Conservation (phyloP, 208 protist genomes). For the Ichthyophonus hoferi region DNA sequence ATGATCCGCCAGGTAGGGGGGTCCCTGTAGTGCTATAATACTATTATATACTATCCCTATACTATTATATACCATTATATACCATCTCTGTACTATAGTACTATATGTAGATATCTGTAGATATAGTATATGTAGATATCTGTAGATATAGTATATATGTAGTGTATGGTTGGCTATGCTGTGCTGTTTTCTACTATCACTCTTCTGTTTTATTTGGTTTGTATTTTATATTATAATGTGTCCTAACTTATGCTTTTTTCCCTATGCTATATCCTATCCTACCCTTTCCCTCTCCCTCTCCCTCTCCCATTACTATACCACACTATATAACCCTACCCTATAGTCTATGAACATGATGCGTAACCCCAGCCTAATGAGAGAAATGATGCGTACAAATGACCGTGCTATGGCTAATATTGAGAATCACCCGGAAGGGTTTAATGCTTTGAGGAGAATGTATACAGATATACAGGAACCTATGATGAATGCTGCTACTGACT, state of each 20-base stretch:
- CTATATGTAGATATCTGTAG: not conserved
- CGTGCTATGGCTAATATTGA: constrained; percentile 68
- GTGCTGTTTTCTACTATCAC: not conserved
- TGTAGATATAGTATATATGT: not conserved
- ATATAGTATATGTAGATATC: not conserved
- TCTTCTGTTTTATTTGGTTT: not conserved
- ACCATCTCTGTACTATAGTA: not conserved
- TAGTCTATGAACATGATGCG: constrained; percentile 64
- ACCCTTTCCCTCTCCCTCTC: not conserved
- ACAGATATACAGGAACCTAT: constrained; percentile 63
- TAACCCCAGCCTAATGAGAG: constrained; percentile 70
- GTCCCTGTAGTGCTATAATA: too few species aligned
- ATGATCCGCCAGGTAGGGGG: constrained; percentile 54
- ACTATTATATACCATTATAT: too few species aligned
- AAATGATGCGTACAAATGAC: constrained; percentile 73
- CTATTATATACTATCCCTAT: too few species aligned
- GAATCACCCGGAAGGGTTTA: constrained; percentile 65
- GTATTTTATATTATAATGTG: not conserved
- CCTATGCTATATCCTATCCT: too few species aligned
- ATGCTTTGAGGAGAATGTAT: constrained; percentile 58
- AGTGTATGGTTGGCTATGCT: not conserved
- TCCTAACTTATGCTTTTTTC: not conserved
- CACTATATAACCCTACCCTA: too few species aligned
- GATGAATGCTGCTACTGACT: constrained; percentile 45
- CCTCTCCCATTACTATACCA: not conserved